These are phyloP conservation scores for Cyclocybe cylindracea DNA, from an alignment of 768 basidiomycete genomes.

Conservation along the genomic window DNA sequence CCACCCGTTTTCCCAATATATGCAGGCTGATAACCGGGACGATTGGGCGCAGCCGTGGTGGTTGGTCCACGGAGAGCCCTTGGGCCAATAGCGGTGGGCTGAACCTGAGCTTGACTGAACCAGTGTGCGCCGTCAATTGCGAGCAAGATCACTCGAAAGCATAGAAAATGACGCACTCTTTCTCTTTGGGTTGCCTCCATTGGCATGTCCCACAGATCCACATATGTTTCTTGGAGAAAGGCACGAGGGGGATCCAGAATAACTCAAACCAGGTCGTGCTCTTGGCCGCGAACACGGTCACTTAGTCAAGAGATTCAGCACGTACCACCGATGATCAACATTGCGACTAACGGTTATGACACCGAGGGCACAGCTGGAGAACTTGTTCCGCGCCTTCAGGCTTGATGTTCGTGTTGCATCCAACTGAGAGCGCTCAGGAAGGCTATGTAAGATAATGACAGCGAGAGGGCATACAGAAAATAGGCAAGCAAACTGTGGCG, in stretches of 20 bases:
- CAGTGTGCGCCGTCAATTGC: not conserved
- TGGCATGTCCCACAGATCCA: conserved; percentile 77
- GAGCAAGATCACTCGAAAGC: not conserved
- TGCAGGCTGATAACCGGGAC: conserved; percentile 41
- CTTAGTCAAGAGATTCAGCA: conserved; percentile 30
- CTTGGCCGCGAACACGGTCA: conserved; percentile 62
- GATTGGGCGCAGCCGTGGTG: conserved; percentile 26
- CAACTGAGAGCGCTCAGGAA: conserved; percentile 44
- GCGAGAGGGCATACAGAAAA: conserved; percentile 39
- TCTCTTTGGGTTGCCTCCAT: conserved; percentile 47
- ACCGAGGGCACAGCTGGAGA: conserved; percentile 65
- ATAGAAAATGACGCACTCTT: conserved; percentile 45
- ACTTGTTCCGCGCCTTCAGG: conserved; percentile 49
- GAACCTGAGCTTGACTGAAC: conserved; percentile 23
- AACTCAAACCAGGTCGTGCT: conserved; percentile 75
- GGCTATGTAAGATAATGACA: not conserved
- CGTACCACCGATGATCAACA: not conserved
- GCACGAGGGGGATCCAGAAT: conserved; percentile 73
- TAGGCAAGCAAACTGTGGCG: conserved; percentile 40
- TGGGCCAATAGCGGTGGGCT: conserved; percentile 32
- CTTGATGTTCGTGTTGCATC: conserved; percentile 62
- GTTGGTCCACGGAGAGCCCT: conserved; percentile 5
- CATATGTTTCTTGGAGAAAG: conserved; percentile 58
- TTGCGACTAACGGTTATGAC: conserved; percentile 61
- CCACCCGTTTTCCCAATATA: conserved; percentile 26